Evolutionary conservation across 2,329 filamentous ascomycete genomes (phyloP), one percentile per base, ranked within the genome.

Genomic region (Exophiala bonariae): DNA sequence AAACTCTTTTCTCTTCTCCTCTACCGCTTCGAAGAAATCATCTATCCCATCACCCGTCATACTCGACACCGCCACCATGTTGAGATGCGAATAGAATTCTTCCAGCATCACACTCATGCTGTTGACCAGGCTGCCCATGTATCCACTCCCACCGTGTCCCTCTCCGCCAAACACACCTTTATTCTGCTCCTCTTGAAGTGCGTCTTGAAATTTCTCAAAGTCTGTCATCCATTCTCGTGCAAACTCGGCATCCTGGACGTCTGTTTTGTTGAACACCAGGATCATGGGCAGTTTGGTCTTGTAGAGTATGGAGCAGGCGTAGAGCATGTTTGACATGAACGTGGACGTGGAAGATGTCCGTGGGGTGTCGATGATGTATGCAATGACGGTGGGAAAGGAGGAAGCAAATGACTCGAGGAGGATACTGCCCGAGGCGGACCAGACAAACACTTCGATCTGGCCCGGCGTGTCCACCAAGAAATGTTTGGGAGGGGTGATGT

Each of bases 311-410:
- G 88, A 95, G 77, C 93, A 97, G 17, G 93, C 93, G 69, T 99
- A 99, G 34, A 99, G 83, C 93, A 99, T 99, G 72, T 99, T 99
- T 66, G 88, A 95, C 93, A 99, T 99, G 71, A 99, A 99, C 0
- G 93, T 99, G 54, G 87, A 91, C 0, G 93, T 97, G 31, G 89
- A 95, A 28, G 87, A 83, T 11, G 91, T 95, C 44, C 93, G 84
- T 3, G 95, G 93, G 2, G 93, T 99, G 69, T 99, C 93, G 68
- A 99, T 96, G 50, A 99, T 81, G 71, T 97, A 99, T 47, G 93
- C 93, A 60, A 99, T 89, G 32, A 99, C 89, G 0, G 95, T 99
- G 1, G 95, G 93, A 65, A 99, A 97, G 1, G 87, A 90, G 3
- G 88, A 93, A 0, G 95, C 93, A 41, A 99, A 78, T 11, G 89